Percentiles rank a stretch among this genome's conserved stretches.
These are phyloP conservation scores for Auxenochlorella pyrenoidosa DNA, from an alignment of 139 green algal species.

Conservation along the genomic window DNA sequence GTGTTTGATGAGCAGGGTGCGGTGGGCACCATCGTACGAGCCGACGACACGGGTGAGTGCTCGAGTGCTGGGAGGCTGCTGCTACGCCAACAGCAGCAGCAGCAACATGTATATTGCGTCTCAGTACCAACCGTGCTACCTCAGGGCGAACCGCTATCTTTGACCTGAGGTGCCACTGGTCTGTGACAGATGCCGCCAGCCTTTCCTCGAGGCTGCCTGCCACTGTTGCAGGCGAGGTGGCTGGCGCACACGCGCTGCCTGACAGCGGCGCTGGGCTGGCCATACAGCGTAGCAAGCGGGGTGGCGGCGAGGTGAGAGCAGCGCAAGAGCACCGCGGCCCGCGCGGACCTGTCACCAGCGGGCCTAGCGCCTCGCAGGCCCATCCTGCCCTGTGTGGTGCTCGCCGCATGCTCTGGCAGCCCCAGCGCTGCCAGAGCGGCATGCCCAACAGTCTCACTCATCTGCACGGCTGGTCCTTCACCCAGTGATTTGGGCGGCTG, in stretches of 20 bases:
- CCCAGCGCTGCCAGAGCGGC: background rate
- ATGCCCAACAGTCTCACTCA: background rate
- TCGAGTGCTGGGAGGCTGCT: background rate
- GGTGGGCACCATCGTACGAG: background rate
- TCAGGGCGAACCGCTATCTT: background rate
- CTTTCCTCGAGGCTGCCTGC: no score
- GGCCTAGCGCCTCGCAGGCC: background rate
- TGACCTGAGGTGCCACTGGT: background rate
- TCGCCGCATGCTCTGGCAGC: background rate
- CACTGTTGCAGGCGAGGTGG: background rate
- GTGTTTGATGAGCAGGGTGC: background rate
- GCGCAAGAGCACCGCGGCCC: background rate
- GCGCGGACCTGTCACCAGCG: background rate
- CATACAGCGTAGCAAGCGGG: background rate
- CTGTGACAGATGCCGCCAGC: background rate
- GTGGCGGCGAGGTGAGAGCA: background rate
- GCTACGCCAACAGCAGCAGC: background rate
- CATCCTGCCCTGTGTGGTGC: background rate
- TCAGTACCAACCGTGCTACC: background rate
- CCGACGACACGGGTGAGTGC: conserved; percentile 1
- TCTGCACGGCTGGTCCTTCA: background rate
- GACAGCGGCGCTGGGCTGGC: background rate
- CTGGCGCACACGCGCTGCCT: background rate
- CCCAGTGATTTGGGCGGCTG: background rate
- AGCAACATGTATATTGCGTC: background rate